Evolutionary conservation across 192 early-diverging fungal genomes (phyloP), one percentile per base, ranked within the genome.

Genomic region (Backusella australiensis): DNA sequence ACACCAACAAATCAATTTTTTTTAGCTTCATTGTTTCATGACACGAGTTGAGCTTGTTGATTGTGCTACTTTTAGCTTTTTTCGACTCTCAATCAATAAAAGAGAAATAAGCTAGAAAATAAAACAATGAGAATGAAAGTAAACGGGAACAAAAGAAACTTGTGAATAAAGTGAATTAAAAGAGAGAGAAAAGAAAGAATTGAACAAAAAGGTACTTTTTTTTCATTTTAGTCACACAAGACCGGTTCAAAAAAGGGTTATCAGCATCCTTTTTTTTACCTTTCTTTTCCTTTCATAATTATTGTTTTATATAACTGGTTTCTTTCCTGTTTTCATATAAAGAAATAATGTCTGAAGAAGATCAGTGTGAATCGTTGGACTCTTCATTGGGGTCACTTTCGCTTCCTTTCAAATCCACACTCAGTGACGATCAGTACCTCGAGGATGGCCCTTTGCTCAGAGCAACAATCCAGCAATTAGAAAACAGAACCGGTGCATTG

Each of bases 371-470:
- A 12, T 63, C 56, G 4, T 14, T 63, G 12, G 56, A 63, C 26
- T 63, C 56, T 63, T 63, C 56, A 29, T 29, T 63, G 26, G 56
- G 56, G 11, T 63, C 56, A 26, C 56, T 63, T 29, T 63, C 56
- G 8, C 11, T 63, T 26, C 56, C 56, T 26, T 63, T 63, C 56
- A 63, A 63, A 63, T 63, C 56, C 19, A 63, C 56, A 9, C 12
- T 63, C 3, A 63, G 56, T 14, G 70, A 35, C 34, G 38, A 72
- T 34, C 70, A 72, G 12, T 39, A 72, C 34, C 67, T 69, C 53
- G 90, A 91, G 65, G 91, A 93, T 78, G 91, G 90, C 1, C 91
- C 91, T 8, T 53, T 90, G 2, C 91, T 93, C 59, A 81, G 91
- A 17, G 85, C 87, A 4, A 91, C 89, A n/a, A 76, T 93, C 9